phyloP scores from a whole-genome alignment of 441 rosid species.

The Melastoma candidum region DNA sequence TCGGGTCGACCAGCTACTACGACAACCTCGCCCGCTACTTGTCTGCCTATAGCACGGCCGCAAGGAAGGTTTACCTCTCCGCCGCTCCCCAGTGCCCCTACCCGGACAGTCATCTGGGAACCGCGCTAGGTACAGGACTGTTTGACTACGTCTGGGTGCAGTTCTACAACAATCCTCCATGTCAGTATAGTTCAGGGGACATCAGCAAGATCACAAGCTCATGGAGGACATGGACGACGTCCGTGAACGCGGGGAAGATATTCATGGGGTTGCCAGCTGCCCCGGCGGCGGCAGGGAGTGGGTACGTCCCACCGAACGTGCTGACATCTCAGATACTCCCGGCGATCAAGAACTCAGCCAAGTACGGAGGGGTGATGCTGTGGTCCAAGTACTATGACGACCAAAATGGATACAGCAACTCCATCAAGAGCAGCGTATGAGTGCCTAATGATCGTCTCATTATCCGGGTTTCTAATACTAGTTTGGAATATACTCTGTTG shows the following conservation, averaged over 20 bases:
- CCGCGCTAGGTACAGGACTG: slow-evolving; percentile 29
- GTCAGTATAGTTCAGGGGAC: slow-evolving; percentile 32
- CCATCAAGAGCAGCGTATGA: slow-evolving; percentile 25
- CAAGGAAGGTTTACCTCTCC: slow-evolving; percentile 38
- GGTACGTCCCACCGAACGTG: slow-evolving; percentile 42
- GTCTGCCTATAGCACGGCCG: slow-evolving; percentile 19
- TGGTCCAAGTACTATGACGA: slow-evolving; percentile 46
- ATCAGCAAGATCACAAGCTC: slow-evolving; percentile 22
- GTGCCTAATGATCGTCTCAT: no score
- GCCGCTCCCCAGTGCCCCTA: slow-evolving; percentile 61
- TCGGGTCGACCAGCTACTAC: slow-evolving; percentile 31
- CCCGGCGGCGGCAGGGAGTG: slow-evolving; percentile 48
- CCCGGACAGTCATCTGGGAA: slow-evolving; percentile 35
- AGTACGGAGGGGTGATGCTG: slow-evolving; percentile 59
- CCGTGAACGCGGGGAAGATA: slow-evolving; percentile 23
- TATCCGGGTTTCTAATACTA: no score
- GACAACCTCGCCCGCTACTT: slow-evolving; percentile 38
- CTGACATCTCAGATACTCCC: slow-evolving; percentile 48
- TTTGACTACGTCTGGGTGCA: slow-evolving; percentile 62
- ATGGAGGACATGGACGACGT: slow-evolving; percentile 41
- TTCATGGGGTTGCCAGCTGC: slow-evolving; percentile 71
- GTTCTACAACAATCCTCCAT: slow-evolving; percentile 49
- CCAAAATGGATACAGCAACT: slow-evolving; percentile 28
- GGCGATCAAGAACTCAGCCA: slow-evolving; percentile 28
- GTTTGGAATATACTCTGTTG: no score